Conservation (phyloP, 2,329 filamentous ascomycete genomes). For the Penicillium sp. region DNA sequence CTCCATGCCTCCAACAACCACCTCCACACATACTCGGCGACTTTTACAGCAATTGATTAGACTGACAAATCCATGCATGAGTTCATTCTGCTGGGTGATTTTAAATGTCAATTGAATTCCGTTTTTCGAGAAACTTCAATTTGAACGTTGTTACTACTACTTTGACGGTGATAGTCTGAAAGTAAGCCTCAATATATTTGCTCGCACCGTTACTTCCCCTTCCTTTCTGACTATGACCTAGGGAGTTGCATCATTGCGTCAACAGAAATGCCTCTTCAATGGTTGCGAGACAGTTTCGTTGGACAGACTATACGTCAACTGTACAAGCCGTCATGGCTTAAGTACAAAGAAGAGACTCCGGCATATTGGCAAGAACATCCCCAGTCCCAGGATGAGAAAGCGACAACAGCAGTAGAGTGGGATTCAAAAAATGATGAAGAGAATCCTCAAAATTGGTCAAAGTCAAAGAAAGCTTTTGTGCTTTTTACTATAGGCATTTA, state of each 20-base stretch:
- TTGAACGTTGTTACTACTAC: not conserved
- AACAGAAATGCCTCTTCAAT: not conserved
- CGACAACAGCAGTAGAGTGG: conserved; percentile 5
- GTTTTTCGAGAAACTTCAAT: not conserved
- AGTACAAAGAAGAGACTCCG: not conserved
- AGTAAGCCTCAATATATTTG: not conserved
- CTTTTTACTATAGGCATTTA: conserved; percentile 26
- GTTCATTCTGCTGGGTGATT: no score
- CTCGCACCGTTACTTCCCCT: not conserved
- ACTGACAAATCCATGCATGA: not conserved
- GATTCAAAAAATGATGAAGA: conserved; percentile 11
- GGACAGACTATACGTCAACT: not conserved
- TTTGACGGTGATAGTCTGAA: not conserved
- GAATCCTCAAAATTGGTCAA: conserved; percentile 30
- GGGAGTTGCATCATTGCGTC: not conserved
- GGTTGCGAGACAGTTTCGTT: not conserved
- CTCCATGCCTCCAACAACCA: not conserved
- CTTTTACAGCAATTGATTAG: not conserved
- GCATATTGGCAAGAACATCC: not conserved
- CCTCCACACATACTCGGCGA: not conserved
- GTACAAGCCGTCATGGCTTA: not conserved
- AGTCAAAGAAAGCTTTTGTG: conserved; percentile 26
- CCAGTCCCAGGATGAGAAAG: not conserved
- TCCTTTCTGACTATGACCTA: no score
- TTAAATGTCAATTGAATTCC: no score